These are phyloP conservation scores for Cyclostephanos tholiformis DNA, from an alignment of 108 stramenopile species.

Conservation along the genomic window DNA sequence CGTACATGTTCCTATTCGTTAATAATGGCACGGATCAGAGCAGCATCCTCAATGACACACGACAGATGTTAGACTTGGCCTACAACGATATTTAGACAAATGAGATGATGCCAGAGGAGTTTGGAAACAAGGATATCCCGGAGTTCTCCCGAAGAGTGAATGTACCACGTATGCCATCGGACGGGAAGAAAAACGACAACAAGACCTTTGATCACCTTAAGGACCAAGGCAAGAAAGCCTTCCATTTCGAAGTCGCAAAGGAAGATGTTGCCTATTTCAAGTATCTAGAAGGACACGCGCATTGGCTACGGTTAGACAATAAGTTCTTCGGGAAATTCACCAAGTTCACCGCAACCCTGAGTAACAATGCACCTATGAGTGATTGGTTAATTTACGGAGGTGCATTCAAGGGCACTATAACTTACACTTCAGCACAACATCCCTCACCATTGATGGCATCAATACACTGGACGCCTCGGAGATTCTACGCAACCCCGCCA, in stretches of 20 bases:
- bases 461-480: not conserved
- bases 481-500: not conserved
- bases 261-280: not conserved
- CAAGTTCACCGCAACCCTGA: conserved; percentile 1
- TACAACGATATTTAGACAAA: not conserved
- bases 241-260: conserved; percentile 11
- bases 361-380: not conserved
- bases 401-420: not conserved
- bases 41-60: not conserved
- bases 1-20: not conserved
- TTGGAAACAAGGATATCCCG: not conserved
- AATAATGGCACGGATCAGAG: not conserved
- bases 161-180: not conserved
- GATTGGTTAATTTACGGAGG: not conserved
- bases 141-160: not conserved
- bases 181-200: not conserved
- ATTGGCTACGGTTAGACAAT: not conserved
- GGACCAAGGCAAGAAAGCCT: conserved; percentile 5
- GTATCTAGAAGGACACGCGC: not conserved
- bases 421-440: not conserved
- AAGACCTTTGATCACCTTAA: not conserved
- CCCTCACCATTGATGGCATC: not conserved
- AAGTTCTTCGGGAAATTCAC: conserved; percentile 1
- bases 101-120: not conserved
- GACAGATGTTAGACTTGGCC: not conserved